phyloP scores from a whole-genome alignment of 2,329 filamentous ascomycete species.

The Colletotrichum lupini region DNA sequence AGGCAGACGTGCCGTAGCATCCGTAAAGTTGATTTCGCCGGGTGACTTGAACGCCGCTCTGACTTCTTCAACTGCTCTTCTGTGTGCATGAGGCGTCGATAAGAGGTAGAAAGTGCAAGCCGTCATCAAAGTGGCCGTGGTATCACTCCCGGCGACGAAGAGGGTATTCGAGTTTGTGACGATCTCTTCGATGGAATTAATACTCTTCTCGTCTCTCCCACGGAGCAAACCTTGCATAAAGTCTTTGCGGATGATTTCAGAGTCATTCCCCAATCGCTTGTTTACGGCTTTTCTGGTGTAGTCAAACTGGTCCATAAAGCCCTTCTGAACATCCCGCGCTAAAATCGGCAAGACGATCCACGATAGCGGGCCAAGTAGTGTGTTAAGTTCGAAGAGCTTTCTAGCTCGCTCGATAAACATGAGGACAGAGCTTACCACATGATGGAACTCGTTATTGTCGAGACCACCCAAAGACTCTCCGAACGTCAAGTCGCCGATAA shows the following conservation, averaged over 20 bases:
- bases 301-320: not conserved
- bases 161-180: constrained; percentile 9
- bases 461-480: constrained; percentile 43
- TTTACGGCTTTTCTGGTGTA: constrained; percentile 18
- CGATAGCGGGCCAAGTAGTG: not conserved
- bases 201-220: constrained; percentile 16
- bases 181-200: constrained; percentile 4
- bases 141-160: constrained; percentile 46
- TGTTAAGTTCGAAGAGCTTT: constrained; percentile 16
- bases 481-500: constrained; percentile 44
- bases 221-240: constrained; percentile 35
- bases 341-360: not conserved
- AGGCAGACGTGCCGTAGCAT: constrained; percentile 39
- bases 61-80: constrained; percentile 49
- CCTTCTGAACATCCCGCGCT: too few relatives aligned
- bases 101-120: constrained; percentile 25
- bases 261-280: constrained; percentile 23
- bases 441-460: constrained; percentile 36
- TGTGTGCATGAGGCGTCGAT: not conserved
- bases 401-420: constrained; percentile 17
- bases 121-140: constrained; percentile 46
- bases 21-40: constrained; percentile 50
- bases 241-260: constrained; percentile 25
- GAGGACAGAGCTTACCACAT: constrained; percentile 41
- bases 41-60: constrained; percentile 45